These are phyloP conservation scores for Solanum pinnatisectum DNA, from an alignment of 257 asterid species.

Conservation along the genomic window DNA sequence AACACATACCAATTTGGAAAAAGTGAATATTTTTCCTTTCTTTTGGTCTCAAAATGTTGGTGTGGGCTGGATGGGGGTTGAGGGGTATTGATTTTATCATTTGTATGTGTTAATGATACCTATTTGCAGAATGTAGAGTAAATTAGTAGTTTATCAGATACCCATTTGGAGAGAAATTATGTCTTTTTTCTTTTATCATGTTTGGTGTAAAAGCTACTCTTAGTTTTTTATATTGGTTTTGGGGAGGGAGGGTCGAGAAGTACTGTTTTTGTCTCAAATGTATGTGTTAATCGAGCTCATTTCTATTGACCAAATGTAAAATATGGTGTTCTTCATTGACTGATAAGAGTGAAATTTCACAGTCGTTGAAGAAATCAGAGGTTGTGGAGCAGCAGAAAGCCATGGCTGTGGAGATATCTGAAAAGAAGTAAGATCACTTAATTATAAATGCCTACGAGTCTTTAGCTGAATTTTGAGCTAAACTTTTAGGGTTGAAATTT, in stretches of 20 bases:
- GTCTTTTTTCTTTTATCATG: neutral
- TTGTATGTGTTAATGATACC: neutral
- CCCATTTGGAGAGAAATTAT: neutral
- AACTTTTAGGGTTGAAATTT: neutral
- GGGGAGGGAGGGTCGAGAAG: neutral
- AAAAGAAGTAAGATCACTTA: conserved; percentile 15
- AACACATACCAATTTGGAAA: neutral
- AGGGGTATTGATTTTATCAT: neutral
- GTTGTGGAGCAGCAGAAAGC: conserved; percentile 13
- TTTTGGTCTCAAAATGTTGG: neutral
- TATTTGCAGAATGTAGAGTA: conserved; percentile 7
- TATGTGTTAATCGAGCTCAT: neutral
- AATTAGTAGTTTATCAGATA: neutral
- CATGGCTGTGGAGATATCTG: conserved; percentile 7
- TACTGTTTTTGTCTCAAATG: neutral
- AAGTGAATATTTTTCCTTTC: neutral
- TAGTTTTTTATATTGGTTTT: neutral
- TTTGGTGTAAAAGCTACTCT: neutral
- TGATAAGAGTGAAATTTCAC: conserved; percentile 6
- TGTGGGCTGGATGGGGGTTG: neutral
- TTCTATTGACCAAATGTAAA: conserved; percentile 19
- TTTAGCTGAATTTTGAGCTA: neutral
- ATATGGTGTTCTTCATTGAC: conserved; percentile 7
- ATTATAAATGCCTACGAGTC: neutral
- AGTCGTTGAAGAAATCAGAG: conserved; percentile 12